These are phyloP conservation scores for Luffa acutangula DNA, from an alignment of 306 rosid genomes.

Conservation along the genomic window DNA sequence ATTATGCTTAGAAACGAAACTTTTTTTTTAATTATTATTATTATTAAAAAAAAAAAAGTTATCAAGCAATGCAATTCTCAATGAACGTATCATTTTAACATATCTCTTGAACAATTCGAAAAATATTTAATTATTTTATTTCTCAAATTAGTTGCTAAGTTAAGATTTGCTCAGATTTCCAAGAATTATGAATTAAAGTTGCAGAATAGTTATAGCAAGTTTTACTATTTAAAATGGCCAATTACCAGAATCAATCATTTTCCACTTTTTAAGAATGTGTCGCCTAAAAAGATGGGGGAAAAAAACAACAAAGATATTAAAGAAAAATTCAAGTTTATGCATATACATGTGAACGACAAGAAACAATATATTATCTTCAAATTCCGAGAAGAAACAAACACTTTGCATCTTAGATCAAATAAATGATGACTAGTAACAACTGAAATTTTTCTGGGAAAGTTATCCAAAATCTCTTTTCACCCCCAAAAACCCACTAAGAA, in stretches of 20 bases:
- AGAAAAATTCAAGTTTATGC: neutral
- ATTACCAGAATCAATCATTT: neutral
- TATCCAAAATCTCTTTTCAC: conserved; percentile 8
- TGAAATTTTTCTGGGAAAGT: conserved; percentile 15
- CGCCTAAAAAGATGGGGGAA: neutral
- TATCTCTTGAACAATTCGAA: neutral
- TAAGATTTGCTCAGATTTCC: neutral
- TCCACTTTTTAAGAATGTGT: neutral
- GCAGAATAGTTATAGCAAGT: neutral
- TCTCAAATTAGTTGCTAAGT: neutral
- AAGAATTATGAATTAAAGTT: neutral
- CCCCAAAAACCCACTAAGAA: conserved; percentile 16
- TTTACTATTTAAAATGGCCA: neutral
- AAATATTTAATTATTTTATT: neutral
- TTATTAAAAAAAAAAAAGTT: neutral
- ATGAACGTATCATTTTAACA: too few relatives aligned
- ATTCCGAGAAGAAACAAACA: conserved; percentile 13
- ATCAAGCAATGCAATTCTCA: too few relatives aligned
- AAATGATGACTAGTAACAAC: conserved; percentile 12
- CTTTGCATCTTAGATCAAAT: conserved; percentile 9
- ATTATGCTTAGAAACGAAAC: too few relatives aligned
- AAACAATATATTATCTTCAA: conserved; percentile 7
- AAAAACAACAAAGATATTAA: neutral
- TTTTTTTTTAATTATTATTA: too few relatives aligned
- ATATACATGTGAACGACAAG: neutral